These are phyloP conservation scores for Heritiera fomes DNA, from an alignment of 345 rosid genomes.

Conservation along the genomic window DNA sequence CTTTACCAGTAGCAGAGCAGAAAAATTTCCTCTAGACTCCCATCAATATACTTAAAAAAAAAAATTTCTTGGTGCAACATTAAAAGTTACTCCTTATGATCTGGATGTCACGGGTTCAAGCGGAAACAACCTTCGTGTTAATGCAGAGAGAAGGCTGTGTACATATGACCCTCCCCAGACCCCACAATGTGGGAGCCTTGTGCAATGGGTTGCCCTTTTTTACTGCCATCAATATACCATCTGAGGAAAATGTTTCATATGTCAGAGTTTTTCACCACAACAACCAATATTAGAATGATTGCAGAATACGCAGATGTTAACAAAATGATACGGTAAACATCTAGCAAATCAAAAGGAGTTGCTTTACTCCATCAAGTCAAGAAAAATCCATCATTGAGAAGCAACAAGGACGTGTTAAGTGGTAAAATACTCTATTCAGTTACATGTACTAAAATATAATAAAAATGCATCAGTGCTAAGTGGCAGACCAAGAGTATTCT, in stretches of 20 bases:
- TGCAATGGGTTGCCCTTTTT: no score
- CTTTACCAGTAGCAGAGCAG: not conserved
- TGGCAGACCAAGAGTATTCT: not conserved
- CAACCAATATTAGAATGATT: not conserved
- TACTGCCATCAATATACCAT: not conserved
- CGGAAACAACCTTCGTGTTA: no score
- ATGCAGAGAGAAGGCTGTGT: no score
- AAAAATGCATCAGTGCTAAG: not conserved
- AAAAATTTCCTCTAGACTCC: not conserved
- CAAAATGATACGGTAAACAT: not conserved
- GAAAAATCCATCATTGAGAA: not conserved
- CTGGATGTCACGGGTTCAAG: no score
- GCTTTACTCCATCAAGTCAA: not conserved
- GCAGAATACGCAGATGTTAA: not conserved
- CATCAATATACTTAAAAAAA: not conserved
- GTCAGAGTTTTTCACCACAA: constrained; percentile 16
- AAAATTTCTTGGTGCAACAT: no score
- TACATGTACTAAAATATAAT: not conserved
- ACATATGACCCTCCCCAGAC: no score
- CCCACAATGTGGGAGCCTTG: no score
- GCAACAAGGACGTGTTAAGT: constrained; percentile 10
- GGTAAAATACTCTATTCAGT: constrained; percentile 12
- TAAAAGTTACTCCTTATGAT: no score
- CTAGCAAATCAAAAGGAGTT: not conserved
- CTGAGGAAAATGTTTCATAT: not conserved